A percentile compares a stretch with the other conserved stretches of the same genome.
These are phyloP conservation scores for Fennellomyces sp. DNA, from an alignment of 371 early-diverging fungal genomes.

Conservation along the genomic window DNA sequence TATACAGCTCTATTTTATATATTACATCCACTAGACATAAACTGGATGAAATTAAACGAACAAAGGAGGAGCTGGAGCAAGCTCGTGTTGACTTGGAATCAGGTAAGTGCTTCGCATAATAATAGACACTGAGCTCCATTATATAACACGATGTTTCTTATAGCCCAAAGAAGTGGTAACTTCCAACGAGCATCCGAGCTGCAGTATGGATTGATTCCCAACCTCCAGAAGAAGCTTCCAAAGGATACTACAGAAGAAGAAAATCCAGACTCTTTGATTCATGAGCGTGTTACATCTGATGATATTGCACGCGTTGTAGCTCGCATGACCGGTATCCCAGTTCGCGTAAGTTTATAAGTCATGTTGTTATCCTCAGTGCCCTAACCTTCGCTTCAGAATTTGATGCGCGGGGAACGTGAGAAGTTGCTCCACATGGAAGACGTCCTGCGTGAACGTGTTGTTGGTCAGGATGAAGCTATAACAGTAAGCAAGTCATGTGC, in stretches of 20 bases:
- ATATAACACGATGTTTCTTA: background rate
- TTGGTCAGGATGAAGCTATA: constrained; percentile 86
- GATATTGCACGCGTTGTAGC: constrained; percentile 88
- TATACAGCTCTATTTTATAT: no score
- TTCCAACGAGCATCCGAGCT: constrained; percentile 79
- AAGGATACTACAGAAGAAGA: constrained; percentile 57
- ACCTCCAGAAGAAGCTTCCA: constrained; percentile 72
- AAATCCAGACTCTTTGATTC: constrained; percentile 64
- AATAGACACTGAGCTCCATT: background rate
- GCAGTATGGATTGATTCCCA: constrained; percentile 89
- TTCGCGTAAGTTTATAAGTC: constrained; percentile 55
- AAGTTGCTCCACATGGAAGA: constrained; percentile 81
- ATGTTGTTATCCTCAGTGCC: no score
- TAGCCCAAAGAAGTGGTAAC: constrained; percentile 73
- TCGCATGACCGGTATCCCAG: constrained; percentile 90
- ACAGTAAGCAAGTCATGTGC: constrained; percentile 14
- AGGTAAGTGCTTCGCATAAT: constrained; percentile 16
- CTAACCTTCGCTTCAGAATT: constrained; percentile 35
- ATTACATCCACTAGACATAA: constrained; percentile 52
- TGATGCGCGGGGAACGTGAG: constrained; percentile 83
- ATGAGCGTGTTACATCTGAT: constrained; percentile 87
- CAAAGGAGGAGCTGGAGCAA: constrained; percentile 76
- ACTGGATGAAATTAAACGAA: constrained; percentile 71
- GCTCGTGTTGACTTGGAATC: constrained; percentile 78
- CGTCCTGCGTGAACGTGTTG: constrained; percentile 72